Conservation (phyloP, 371 early-diverging fungal species). For the Catenaria anguillulae region DNA sequence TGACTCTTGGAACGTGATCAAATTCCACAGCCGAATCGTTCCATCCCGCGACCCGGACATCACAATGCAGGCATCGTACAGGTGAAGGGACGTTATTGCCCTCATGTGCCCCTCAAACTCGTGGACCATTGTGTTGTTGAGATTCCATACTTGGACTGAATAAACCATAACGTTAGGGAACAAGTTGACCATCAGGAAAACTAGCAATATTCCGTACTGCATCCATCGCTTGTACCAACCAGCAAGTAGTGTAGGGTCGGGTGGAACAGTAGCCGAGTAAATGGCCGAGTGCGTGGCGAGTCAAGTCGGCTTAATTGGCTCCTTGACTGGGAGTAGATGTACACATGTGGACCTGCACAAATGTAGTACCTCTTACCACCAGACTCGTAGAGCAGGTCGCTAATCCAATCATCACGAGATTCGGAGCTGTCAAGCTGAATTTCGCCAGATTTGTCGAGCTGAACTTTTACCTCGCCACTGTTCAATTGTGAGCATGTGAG, state of each 20-base stretch:
- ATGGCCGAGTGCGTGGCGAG: conserved; percentile 14
- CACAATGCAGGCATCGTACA: conserved; percentile 22
- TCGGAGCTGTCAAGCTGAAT: neutral
- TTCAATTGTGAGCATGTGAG: too few species aligned
- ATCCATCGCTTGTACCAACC: conserved; percentile 10
- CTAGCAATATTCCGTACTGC: conserved; percentile 13
- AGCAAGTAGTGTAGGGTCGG: conserved; percentile 21
- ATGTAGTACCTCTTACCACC: neutral
- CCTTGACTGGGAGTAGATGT: neutral
- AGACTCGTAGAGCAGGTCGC: neutral
- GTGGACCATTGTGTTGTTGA: conserved; percentile 24
- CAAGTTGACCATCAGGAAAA: too few species aligned
- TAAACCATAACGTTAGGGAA: neutral
- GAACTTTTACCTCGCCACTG: neutral
- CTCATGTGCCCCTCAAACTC: conserved; percentile 24
- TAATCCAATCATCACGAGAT: neutral
- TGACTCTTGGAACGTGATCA: too few species aligned
- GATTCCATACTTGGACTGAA: conserved; percentile 24
- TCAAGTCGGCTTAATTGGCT: conserved; percentile 11
- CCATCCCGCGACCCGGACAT: conserved; percentile 25
- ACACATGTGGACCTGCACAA: neutral
- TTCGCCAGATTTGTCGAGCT: neutral
- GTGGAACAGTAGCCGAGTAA: conserved; percentile 17
- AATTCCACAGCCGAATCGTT: conserved; percentile 25
- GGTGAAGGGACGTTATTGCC: conserved; percentile 22